A percentile compares a stretch with the other conserved stretches of the same genome.
phyloP scores from a whole-genome alignment of 2,329 filamentous ascomycete genomes.

The Arthrobotrys sinensis region DNA sequence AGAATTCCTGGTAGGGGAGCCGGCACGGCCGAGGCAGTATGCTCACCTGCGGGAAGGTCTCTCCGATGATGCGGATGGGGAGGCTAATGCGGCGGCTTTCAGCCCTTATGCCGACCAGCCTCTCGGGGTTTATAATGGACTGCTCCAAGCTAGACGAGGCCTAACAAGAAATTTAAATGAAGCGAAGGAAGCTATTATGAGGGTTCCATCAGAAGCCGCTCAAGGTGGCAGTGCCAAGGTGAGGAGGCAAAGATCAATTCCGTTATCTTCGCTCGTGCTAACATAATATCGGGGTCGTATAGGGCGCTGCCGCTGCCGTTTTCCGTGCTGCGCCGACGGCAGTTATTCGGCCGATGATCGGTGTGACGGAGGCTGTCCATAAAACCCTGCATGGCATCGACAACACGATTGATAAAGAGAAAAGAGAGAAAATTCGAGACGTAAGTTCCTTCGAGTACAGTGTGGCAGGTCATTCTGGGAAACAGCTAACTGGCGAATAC shows the following conservation, averaged over 20 bases:
- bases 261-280: slow-evolving; percentile 7
- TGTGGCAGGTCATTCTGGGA: background rate
- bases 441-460: slow-evolving; percentile 74
- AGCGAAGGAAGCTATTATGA: slow-evolving; percentile 91
- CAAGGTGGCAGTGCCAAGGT: slow-evolving; percentile 80
- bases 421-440: slow-evolving; percentile 86
- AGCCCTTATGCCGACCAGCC: slow-evolving; percentile 96
- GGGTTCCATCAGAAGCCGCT: slow-evolving; percentile 90
- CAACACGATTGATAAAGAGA: slow-evolving; percentile 88
- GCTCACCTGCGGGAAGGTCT: slow-evolving; percentile 72
- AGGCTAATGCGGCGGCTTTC: slow-evolving; percentile 77
- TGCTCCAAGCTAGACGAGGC: slow-evolving; percentile 85
- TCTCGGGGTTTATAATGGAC: slow-evolving; percentile 85
- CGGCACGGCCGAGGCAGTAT: slow-evolving; percentile 66
- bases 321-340: slow-evolving; percentile 90
- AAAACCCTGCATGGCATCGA: slow-evolving; percentile 92
- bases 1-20: slow-evolving; percentile 70
- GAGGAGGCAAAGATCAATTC: slow-evolving; percentile 12
- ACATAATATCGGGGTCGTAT: slow-evolving; percentile 63
- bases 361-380: slow-evolving; percentile 87
- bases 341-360: slow-evolving; percentile 89
- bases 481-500: slow-evolving; percentile 18
- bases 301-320: slow-evolving; percentile 84
- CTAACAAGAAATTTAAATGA: slow-evolving; percentile 88
- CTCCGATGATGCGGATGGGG: slow-evolving; percentile 76